Percentiles rank a stretch among this genome's conserved stretches.
phyloP scores from a whole-genome alignment of 495 filamentous ascomycete genomes.

The Aspergillus ostianus region DNA sequence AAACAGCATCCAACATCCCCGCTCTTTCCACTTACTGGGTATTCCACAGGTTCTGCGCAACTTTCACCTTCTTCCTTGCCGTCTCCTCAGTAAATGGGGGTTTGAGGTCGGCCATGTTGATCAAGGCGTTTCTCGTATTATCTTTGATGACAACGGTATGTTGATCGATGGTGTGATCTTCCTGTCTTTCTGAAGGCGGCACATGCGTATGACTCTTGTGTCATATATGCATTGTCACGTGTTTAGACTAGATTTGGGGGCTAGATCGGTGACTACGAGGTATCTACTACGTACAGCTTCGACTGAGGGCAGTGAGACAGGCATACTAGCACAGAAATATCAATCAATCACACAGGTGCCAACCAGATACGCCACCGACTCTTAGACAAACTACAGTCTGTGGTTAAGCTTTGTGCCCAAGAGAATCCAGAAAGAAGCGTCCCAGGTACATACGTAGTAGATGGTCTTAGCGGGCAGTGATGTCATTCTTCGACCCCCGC shows the following conservation, averaged over 20 bases:
- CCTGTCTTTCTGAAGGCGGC: not conserved
- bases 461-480: not conserved
- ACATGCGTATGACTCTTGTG: not conserved
- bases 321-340: not conserved
- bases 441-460: not conserved
- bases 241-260: not conserved
- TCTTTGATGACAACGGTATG: not conserved
- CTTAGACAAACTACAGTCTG: too few relatives aligned
- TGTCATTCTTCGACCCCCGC: not conserved
- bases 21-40: slow-evolving; percentile 52
- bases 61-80: slow-evolving; percentile 77
- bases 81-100: slow-evolving; percentile 82
- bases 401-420: too few relatives aligned
- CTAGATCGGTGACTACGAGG: not conserved
- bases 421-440: not conserved
- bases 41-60: slow-evolving; percentile 84
- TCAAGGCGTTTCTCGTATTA: not conserved
- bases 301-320: not conserved
- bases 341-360: not conserved
- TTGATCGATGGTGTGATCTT: not conserved
- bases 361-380: too few relatives aligned
- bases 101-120: slow-evolving; percentile 51
- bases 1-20: not conserved
- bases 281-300: too few relatives aligned
- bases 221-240: slow-evolving; percentile 10